Percentiles rank a stretch among this genome's conserved stretches.
Evolutionary conservation across 305 asterid genomes (phyloP).

Genomic region (Solanum hybrid): DNA sequence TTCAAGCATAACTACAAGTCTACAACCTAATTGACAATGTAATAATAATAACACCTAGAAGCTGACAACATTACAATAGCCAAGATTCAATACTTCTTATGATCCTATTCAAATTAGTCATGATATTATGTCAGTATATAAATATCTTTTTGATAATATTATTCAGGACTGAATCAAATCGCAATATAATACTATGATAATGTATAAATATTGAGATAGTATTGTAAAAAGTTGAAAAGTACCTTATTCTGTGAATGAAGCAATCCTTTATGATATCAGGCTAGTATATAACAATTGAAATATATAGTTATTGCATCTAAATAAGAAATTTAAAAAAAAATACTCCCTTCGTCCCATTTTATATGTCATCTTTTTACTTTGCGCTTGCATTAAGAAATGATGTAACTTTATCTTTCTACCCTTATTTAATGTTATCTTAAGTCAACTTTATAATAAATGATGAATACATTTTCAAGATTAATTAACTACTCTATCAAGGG

Average conservation of each 20-base stretch:
- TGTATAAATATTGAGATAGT: not conserved
- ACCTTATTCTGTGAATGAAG: not conserved
- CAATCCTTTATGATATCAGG: not conserved
- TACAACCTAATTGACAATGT: not conserved
- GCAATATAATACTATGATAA: not conserved
- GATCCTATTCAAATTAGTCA: not conserved
- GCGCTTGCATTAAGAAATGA: no score
- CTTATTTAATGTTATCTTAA: no score
- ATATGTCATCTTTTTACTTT: no score
- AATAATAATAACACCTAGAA: not conserved
- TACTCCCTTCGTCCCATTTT: no score
- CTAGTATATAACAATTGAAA: no score
- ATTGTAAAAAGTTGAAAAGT: no score
- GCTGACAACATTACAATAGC: not conserved
- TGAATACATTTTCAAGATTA: no score
- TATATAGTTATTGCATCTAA: no score
- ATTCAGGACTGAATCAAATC: not conserved
- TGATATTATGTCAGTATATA: not conserved
- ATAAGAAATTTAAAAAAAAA: not conserved
- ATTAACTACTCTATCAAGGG: no score
- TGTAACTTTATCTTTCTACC: no score
- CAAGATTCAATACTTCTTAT: not conserved
- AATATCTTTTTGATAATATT: not conserved
- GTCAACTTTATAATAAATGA: no score
- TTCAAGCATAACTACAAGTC: no score